These are phyloP conservation scores for Fusarium hostae DNA, from an alignment of 2,329 filamentous ascomycete genomes.

Conservation along the genomic window DNA sequence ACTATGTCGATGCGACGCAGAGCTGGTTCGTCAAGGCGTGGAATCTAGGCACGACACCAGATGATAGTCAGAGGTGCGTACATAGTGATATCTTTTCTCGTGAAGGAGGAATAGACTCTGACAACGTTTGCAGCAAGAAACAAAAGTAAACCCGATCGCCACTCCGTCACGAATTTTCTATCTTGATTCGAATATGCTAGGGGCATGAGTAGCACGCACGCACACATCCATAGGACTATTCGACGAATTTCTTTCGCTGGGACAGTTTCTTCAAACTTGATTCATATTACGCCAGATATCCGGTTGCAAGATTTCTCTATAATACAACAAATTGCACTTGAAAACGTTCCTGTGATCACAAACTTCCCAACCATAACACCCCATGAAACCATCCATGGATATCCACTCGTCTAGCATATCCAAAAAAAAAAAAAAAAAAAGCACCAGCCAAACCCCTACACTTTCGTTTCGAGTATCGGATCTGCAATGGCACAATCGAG, in stretches of 20 bases:
- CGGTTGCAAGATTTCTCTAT: not conserved
- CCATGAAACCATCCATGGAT: not conserved
- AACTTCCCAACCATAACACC: not conserved
- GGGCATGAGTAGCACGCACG: not conserved
- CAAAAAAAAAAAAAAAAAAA: too few species aligned
- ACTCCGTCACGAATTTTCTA: not conserved
- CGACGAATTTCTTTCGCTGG: not conserved
- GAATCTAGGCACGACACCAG: conserved; percentile 61
- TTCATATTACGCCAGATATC: not conserved
- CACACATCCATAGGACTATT: not conserved
- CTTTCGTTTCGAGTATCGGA: conserved; percentile 1
- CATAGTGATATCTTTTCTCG: not conserved
- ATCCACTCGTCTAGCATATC: not conserved
- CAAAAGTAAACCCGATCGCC: conserved; percentile 27
- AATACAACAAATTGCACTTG: not conserved
- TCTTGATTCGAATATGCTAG: not conserved
- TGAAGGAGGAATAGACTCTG: conserved; percentile 4
- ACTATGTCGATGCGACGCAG: conserved; percentile 79
- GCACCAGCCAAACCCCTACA: not conserved
- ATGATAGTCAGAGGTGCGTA: conserved; percentile 34
- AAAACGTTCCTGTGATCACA: not conserved
- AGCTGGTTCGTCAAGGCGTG: conserved; percentile 73
- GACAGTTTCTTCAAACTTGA: not conserved
- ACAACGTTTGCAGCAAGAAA: conserved; percentile 38
- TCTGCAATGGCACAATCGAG: conserved; percentile 1